A percentile compares a stretch with the other conserved stretches of the same genome.
phyloP scores from a whole-genome alignment of 805 yeast genomes.

The Ogataea allantospora region DNA sequence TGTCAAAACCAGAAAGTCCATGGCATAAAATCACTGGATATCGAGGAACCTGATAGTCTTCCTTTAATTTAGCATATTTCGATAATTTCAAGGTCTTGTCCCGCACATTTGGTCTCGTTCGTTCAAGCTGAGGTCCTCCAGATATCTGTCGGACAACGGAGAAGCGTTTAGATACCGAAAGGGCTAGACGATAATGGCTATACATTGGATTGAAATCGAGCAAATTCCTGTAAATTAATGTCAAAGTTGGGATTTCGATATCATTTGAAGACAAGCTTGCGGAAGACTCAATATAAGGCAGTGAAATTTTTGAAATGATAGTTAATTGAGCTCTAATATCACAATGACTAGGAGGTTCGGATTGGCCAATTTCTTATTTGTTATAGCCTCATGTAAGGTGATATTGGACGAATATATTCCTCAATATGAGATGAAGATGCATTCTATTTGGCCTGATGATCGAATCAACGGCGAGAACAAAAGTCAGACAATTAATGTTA shows the following conservation, averaged over 20 bases:
- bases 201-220: no score
- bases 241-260: background rate
- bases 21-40: slow-evolving; percentile 81
- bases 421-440: background rate
- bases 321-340: background rate
- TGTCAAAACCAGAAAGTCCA: slow-evolving; percentile 83
- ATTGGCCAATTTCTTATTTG: background rate
- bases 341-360: background rate
- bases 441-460: background rate
- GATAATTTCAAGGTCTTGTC: slow-evolving; percentile 31
- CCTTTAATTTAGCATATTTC: slow-evolving; percentile 32
- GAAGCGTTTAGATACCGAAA: no score
- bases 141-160: background rate
- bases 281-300: background rate
- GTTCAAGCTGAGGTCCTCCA: slow-evolving; percentile 12
- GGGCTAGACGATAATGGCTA: no score
- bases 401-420: slow-evolving; percentile 1
- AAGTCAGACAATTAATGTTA: background rate
- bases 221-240: background rate
- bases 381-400: background rate
- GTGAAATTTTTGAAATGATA: background rate
- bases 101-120: slow-evolving; percentile 11
- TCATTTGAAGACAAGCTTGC: background rate
- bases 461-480: background rate
- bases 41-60: slow-evolving; percentile 55